Base-by-base conservation (phyloP, 2,329 filamentous ascomycete species). In the Arachnomyces sp. region DNA sequence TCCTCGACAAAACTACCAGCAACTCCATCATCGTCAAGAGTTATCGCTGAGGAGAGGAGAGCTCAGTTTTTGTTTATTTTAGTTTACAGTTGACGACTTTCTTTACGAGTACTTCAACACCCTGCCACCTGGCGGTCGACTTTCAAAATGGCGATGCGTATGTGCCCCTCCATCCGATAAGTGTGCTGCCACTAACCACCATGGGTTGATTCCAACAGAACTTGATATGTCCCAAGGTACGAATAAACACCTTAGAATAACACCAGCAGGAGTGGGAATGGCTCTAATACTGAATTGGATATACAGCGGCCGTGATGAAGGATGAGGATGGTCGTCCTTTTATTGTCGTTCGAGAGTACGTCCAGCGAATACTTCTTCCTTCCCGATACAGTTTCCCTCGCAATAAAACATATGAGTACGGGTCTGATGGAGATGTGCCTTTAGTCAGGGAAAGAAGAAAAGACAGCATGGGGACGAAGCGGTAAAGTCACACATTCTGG, bases 321-420 rank as follows among this genome's bases (percentile, higher is more conserved):
- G 92, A 98, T 75, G 92, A 98, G 71, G 82, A 92, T 65, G 92
- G 92, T 47, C 80, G 92, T 61, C 92, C 92, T 30, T 98, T 98
- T 67, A 98, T 98, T 62, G 82, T 98, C 49, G 92, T 98, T 55
- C 78, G 92, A 81, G 92, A 98, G 87, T 94, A 76, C 55, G 84
- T 77, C 43, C 47, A 46, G 41, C 40, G 48, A 44, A 46, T 12
- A 31, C 33, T 38, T 28, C 20, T n/a, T n/a, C n/a, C n/a, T n/a
- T 34, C 28, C 12, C 11, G 31, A 18, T 36, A 25, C 29, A 13
- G 28, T 11, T 34, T 25, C 39, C 43, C 31, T 32, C 31, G 39
- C 43, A 39, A 15, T 31, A 36, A 43, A n/a, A 34, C 14, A 31
- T 41, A 17, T 33, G 13, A 32, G 16, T 15, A n/a, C 14, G 35